Conservation (phyloP, 2,329 filamentous ascomycete species). For the Exophiala phaeomuriformis region DNA sequence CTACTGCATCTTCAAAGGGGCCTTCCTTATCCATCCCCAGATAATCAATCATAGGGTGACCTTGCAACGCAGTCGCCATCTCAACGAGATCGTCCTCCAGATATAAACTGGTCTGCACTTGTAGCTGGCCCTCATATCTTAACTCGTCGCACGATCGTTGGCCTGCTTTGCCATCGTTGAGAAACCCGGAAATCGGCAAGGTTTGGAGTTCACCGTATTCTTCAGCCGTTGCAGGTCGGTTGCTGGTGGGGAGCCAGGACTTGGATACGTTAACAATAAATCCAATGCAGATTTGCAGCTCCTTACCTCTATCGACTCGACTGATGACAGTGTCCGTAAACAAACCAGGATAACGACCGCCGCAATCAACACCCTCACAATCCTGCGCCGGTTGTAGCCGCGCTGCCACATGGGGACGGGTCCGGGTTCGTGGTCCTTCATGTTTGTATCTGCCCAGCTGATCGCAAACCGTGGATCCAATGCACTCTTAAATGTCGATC, state of each 20-base stretch:
- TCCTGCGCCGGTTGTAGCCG: background rate
- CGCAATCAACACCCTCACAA: background rate
- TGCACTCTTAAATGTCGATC: background rate
- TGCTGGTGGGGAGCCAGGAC: background rate
- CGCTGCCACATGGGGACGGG: background rate
- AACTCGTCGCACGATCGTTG: constrained; percentile 10
- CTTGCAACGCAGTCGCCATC: constrained; percentile 9
- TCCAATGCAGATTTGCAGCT: no score
- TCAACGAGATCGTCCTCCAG: constrained; percentile 17
- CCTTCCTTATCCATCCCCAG: constrained; percentile 3
- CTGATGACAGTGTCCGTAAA: background rate
- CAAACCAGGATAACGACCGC: background rate
- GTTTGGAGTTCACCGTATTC: background rate
- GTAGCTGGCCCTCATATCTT: constrained; percentile 6
- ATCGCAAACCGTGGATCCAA: no score
- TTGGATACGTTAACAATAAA: background rate
- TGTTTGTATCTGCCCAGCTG: background rate
- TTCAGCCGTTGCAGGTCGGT: background rate
- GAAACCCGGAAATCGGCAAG: constrained; percentile 8
- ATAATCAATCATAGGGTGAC: constrained; percentile 18
- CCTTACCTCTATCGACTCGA: background rate
- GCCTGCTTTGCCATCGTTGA: constrained; percentile 5
- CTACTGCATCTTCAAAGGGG: background rate
- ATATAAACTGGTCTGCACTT: constrained; percentile 13
- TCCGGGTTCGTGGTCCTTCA: background rate